These are phyloP conservation scores for Chromosphaera perkinsii DNA, from an alignment of 208 protist genomes.

Conservation along the genomic window DNA sequence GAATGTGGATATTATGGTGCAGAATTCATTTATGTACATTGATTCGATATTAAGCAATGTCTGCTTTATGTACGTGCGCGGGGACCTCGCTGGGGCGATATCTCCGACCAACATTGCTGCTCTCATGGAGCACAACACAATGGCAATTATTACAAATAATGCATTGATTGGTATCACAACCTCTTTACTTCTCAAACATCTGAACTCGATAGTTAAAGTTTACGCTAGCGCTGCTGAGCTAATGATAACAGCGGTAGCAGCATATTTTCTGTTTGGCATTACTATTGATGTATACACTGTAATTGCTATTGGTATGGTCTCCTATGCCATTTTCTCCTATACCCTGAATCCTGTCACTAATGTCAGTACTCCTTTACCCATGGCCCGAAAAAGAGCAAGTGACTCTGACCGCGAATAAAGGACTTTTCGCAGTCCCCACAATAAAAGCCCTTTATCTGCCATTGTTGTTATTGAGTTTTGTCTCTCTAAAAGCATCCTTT, in stretches of 20 bases:
- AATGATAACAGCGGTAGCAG: conserved; percentile 19
- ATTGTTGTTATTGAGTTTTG: too few species aligned
- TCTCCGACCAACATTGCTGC: conserved; percentile 7
- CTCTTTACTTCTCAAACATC: conserved; percentile 34
- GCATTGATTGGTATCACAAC: conserved; percentile 39
- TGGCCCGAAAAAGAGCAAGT: too few species aligned
- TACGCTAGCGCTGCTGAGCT: conserved; percentile 36
- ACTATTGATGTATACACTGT: conserved; percentile 18
- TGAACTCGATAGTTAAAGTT: conserved; percentile 42
- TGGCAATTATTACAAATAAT: conserved; percentile 34
- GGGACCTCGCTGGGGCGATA: conserved; percentile 21
- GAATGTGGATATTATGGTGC: conserved; percentile 24
- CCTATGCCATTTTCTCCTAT: conserved; percentile 10
- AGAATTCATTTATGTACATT: conserved; percentile 44
- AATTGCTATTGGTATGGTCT: conserved; percentile 15
- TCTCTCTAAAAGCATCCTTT: too few species aligned
- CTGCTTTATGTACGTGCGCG: conserved; percentile 2
- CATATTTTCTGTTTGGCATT: conserved; percentile 31
- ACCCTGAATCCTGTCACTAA: conserved; percentile 17
- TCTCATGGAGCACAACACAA: conserved; percentile 8
- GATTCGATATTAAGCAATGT: conserved; percentile 35
- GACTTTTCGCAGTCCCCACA: too few species aligned
- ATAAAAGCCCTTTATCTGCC: too few species aligned
- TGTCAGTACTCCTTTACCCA: too few species aligned
- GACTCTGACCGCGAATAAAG: too few species aligned